Evolutionary conservation across 148 eudicot species (phyloP).

Genomic region (Fagopyrum tataricum): DNA sequence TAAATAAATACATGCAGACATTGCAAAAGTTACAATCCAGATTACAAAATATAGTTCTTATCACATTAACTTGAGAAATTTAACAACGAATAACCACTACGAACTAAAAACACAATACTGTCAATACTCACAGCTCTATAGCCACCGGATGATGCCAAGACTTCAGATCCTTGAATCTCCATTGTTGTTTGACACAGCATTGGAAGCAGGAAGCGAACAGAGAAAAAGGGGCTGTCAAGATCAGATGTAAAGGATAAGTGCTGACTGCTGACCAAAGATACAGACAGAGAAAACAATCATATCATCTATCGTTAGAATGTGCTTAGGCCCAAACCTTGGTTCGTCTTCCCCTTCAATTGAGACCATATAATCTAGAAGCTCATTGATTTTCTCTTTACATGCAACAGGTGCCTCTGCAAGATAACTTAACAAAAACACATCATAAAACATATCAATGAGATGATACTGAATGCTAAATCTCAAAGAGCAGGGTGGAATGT

Average conservation of each 20-base stretch:
- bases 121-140: conserved; percentile 53
- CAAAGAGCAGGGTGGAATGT: not conserved
- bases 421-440: conserved; percentile 39
- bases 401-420: conserved; percentile 89
- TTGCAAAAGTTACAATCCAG: too few species aligned
- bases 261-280: not conserved
- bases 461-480: not conserved
- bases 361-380: conserved; percentile 69
- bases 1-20: too few species aligned
- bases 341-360: conserved; percentile 81
- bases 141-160: conserved; percentile 61
- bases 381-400: conserved; percentile 49
- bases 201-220: conserved; percentile 80
- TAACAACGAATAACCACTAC: not conserved
- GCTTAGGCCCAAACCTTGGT: conserved; percentile 34
- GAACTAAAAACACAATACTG: not conserved
- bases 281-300: not conserved
- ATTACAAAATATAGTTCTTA: not conserved
- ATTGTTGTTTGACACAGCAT: conserved; percentile 83
- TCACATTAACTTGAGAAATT: not conserved
- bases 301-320: not conserved
- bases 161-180: conserved; percentile 50
- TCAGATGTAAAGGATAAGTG: conserved; percentile 15
- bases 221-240: conserved; percentile 56
- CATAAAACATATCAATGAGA: not conserved